These are phyloP conservation scores for Trichoderma oligosporum DNA, from an alignment of 2,329 filamentous ascomycete species.

Conservation along the genomic window DNA sequence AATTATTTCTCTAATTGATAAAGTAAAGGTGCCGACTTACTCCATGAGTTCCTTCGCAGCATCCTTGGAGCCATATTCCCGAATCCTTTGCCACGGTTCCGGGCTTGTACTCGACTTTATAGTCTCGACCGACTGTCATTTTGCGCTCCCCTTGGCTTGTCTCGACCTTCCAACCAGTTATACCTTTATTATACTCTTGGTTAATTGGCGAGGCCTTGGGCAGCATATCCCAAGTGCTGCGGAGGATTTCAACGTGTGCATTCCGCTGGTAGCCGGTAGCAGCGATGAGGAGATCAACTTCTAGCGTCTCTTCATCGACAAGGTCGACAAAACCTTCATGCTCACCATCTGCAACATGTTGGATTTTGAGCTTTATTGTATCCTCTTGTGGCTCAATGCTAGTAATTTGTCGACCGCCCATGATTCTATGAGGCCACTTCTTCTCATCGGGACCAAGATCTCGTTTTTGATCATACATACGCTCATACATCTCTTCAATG, in stretches of 20 bases:
- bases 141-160: slow-evolving; percentile 40
- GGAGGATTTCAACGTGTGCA: slow-evolving; percentile 73
- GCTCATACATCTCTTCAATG: slow-evolving; percentile 83
- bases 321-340: slow-evolving; percentile 39
- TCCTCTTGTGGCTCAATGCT: slow-evolving; percentile 52
- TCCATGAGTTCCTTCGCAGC: slow-evolving; percentile 88
- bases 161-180: slow-evolving; percentile 41
- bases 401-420: slow-evolving; percentile 63
- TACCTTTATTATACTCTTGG: slow-evolving; percentile 33
- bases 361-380: slow-evolving; percentile 58
- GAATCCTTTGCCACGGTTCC: slow-evolving; percentile 67
- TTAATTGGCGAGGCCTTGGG: slow-evolving; percentile 43
- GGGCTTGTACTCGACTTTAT: slow-evolving; percentile 67
- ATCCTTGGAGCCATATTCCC: slow-evolving; percentile 89
- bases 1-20: too few species aligned
- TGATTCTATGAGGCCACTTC: slow-evolving; percentile 78
- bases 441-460: slow-evolving; percentile 63
- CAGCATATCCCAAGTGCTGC: slow-evolving; percentile 61
- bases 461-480: slow-evolving; percentile 81
- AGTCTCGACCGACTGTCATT: slow-evolving; percentile 72
- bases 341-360: slow-evolving; percentile 40
- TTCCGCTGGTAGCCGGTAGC: slow-evolving; percentile 83
- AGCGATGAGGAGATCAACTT: slow-evolving; percentile 77
- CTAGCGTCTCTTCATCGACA: slow-evolving; percentile 55
- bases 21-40: slow-evolving; percentile 51